These are phyloP conservation scores for Botrytis tulipae DNA, from an alignment of 2,329 filamentous ascomycete genomes.

Conservation along the genomic window DNA sequence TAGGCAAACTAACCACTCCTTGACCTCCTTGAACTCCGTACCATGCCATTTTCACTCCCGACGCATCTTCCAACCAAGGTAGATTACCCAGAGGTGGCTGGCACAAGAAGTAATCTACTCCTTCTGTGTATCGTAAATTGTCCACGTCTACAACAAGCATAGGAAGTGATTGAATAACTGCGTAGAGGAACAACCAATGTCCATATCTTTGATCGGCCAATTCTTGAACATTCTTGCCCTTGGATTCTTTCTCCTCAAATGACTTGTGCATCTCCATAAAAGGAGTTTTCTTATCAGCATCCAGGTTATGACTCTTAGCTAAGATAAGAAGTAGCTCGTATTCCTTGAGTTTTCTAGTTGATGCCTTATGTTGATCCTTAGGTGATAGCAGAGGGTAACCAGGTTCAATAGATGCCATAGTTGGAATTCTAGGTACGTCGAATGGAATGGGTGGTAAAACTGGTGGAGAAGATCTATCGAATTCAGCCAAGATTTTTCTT, in stretches of 20 bases:
- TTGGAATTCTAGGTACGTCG: conserved; percentile 77
- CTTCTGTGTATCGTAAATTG: conserved; percentile 64
- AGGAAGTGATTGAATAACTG: conserved; percentile 72
- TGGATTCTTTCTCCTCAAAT: conserved; percentile 68
- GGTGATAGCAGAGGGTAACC: conserved; percentile 62
- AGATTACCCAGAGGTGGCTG: conserved; percentile 69
- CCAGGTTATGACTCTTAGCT: conserved; percentile 78
- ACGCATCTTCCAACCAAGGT: conserved; percentile 68
- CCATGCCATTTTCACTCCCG: conserved; percentile 64
- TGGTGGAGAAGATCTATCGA: conserved; percentile 83
- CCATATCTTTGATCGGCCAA: conserved; percentile 70
- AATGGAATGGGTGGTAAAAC: conserved; percentile 90
- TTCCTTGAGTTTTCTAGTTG: conserved; percentile 69
- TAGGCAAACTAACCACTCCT: conserved; percentile 60
- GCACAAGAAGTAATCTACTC: conserved; percentile 80
- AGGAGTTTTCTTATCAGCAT: conserved; percentile 58
- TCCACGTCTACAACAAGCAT: conserved; percentile 76
- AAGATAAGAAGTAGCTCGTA: conserved; percentile 75
- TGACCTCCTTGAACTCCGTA: conserved; percentile 69
- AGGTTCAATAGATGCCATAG: conserved; percentile 61
- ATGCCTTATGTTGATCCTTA: conserved; percentile 73
- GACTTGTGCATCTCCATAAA: conserved; percentile 70
- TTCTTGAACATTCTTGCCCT: conserved; percentile 63
- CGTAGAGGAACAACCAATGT: conserved; percentile 80
- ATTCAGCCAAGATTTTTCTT: conserved; percentile 79